Evolutionary conservation across 169 alveolate genomes (phyloP).

Genomic region (Plasmodium chabaudi): DNA sequence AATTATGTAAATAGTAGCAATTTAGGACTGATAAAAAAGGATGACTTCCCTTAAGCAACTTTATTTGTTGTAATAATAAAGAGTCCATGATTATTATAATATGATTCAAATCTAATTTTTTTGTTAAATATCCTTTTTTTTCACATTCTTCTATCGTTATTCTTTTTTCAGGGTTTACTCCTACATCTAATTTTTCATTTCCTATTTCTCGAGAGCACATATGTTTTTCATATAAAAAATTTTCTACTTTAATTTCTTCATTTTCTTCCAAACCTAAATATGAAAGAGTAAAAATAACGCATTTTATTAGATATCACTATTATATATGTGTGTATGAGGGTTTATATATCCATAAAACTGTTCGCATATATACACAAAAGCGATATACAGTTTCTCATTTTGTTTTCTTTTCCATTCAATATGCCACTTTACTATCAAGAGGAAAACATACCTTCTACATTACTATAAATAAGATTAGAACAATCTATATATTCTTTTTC

Average conservation of each 20-base stretch:
- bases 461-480: slow-evolving; percentile 28
- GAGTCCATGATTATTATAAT: slow-evolving; percentile 39
- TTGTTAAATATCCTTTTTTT: slow-evolving; percentile 32
- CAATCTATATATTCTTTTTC: slow-evolving; percentile 14
- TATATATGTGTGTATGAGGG: neutral
- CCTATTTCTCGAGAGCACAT: slow-evolving; percentile 67
- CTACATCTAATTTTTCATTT: slow-evolving; percentile 46
- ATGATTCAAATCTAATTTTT: slow-evolving; percentile 18
- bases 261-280: slow-evolving; percentile 35
- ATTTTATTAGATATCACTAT: neutral
- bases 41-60: slow-evolving; percentile 46
- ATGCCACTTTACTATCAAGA: neutral
- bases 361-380: neutral
- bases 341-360: neutral
- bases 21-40: slow-evolving; percentile 70
- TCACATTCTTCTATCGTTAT: slow-evolving; percentile 69
- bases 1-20: slow-evolving; percentile 60
- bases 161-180: slow-evolving; percentile 68
- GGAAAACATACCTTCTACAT: slow-evolving; percentile 31
- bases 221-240: slow-evolving; percentile 40
- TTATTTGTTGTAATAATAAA: slow-evolving; percentile 34
- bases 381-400: neutral
- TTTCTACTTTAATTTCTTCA: slow-evolving; percentile 29
- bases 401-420: neutral
- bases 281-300: neutral